Base-by-base conservation (phyloP, 2,329 filamentous ascomycete species). In the Penicillium capsulatum region DNA sequence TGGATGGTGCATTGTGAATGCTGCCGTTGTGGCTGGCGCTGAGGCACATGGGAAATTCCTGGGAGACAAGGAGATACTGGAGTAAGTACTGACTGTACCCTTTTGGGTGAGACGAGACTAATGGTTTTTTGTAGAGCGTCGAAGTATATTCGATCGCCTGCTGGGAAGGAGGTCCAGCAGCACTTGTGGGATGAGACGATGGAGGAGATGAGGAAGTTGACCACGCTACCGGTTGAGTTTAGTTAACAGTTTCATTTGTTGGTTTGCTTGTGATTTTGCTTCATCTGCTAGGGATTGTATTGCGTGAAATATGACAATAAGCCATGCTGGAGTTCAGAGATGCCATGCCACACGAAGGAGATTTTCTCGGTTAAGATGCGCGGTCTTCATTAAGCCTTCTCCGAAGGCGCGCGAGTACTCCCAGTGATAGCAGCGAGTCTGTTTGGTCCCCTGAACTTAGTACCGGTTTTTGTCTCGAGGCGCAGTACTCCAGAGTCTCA, bases 21-120 rank as follows among this genome's bases (percentile, higher is more conserved):
- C 44, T 14, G 50, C 48, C 3, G 10, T 57, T 10, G 45, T 53
- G 9, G 45, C 33, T 11, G 54, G 51, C 3, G n/a, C 38, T 0
- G 50, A 55, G 19, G 51, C 51, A 4, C 52, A 56, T 50, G 57
- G 50, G 3, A 48, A 38, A 30, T 53, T 49, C 15, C 35, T 54
- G 19, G 17, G 4, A 3, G 50, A 58, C 38, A 54, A 55, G 35
- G 22, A 20, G 2, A 38, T 55, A 19, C n/a, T 34, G 14, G 36
- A 45, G 55, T 58, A 49, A 47, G 54, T 50, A 16, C 20, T 30
- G 10, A n/a, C 4, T 14, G 3, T 14, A n/a, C 22, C 9, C 11
- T 32, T 15, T 37, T 1, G 14, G 14, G 10, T 33, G 16, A 16
- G 29, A 9, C 8, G 13, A 9, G 9, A 15, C 28, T 27, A 20